phyloP scores from a whole-genome alignment of 208 protist genomes.

The Trypanosoma vivax region DNA sequence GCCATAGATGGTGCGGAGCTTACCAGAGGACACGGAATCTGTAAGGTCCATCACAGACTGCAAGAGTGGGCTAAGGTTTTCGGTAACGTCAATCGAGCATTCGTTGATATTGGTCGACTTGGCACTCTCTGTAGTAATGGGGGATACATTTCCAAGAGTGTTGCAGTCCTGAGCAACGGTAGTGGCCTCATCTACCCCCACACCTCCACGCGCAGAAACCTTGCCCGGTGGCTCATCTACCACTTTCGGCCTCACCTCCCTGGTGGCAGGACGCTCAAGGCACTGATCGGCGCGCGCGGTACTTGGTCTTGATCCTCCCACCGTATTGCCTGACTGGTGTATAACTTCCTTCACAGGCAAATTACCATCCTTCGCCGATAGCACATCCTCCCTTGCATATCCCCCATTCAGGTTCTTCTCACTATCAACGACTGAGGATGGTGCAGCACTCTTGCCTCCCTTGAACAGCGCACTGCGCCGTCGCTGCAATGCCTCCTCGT shows the following conservation, averaged over 20 bases:
- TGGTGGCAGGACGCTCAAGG: too few relatives aligned
- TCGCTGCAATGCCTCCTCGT: slow-evolving; percentile 30
- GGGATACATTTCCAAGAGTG: too few relatives aligned
- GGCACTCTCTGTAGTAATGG: not conserved
- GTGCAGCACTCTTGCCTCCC: not conserved
- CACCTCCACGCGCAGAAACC: not conserved
- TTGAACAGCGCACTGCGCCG: slow-evolving; percentile 58
- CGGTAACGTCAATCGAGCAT: slow-evolving; percentile 57
- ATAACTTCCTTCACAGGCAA: too few relatives aligned
- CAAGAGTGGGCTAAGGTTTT: slow-evolving; percentile 66
- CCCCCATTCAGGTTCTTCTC: too few relatives aligned
- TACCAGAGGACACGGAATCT: slow-evolving; percentile 25
- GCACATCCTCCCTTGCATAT: too few relatives aligned
- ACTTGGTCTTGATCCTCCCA: not conserved
- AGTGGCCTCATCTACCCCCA: not conserved
- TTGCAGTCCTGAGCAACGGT: too few relatives aligned
- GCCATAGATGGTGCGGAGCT: slow-evolving; percentile 13
- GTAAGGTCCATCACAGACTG: slow-evolving; percentile 64
- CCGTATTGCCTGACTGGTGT: too few relatives aligned
- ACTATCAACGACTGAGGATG: not conserved
- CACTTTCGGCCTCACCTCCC: too few relatives aligned
- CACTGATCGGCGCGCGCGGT: too few relatives aligned
- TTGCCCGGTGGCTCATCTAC: not conserved
- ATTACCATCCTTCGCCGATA: too few relatives aligned
- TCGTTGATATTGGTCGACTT: not conserved